Conservation (phyloP, 768 basidiomycete species). For the Lactarius vividus region DNA sequence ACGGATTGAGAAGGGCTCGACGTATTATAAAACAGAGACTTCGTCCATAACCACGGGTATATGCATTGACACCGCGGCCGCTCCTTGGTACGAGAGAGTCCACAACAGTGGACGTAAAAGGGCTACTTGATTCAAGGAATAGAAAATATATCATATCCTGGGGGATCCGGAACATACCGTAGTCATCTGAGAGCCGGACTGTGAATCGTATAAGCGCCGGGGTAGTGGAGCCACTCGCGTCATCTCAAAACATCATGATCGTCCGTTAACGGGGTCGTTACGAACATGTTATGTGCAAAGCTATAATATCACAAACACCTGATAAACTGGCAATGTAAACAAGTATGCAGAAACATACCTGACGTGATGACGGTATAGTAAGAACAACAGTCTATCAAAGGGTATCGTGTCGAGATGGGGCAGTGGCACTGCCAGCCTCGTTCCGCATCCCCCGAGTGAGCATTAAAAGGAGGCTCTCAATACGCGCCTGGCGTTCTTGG, state of each 20-base stretch:
- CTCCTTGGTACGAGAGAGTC: neutral
- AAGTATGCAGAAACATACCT: neutral
- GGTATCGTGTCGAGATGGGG: conserved; percentile 24
- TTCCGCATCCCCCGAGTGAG: conserved; percentile 66
- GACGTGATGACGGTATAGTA: neutral
- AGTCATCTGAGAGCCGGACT: neutral
- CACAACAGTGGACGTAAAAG: neutral
- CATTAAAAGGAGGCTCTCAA: conserved; percentile 67
- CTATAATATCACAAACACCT: neutral
- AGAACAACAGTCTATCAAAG: conserved; percentile 4
- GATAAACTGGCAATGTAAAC: neutral
- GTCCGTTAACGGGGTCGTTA: neutral
- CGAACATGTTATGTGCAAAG: neutral
- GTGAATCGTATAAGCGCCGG: neutral
- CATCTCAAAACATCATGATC: neutral
- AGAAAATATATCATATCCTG: neutral
- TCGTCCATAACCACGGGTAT: neutral
- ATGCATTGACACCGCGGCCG: neutral
- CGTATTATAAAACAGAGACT: neutral
- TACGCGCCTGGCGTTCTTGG: conserved; percentile 73
- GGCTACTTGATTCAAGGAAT: neutral
- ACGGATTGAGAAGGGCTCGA: neutral
- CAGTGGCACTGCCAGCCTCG: conserved; percentile 27
- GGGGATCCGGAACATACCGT: neutral
- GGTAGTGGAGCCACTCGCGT: neutral